Percentiles rank a stretch among this genome's conserved stretches.
These are phyloP conservation scores for Pecoramyces ruminantium DNA, from an alignment of 192 early-diverging fungal species.

Conservation along the genomic window DNA sequence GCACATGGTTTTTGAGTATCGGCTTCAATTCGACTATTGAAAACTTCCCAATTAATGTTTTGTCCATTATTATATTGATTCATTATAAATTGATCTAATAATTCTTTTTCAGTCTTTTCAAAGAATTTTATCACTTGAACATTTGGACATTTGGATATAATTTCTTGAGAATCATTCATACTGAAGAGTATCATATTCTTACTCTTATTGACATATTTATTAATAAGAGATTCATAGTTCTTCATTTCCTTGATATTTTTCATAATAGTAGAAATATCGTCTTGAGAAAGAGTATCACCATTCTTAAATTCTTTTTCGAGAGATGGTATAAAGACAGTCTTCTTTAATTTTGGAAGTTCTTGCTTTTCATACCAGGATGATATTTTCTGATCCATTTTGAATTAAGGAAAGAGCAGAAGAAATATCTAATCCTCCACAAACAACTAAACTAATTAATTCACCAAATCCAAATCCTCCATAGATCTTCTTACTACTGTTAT, in stretches of 20 bases:
- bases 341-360: background rate
- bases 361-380: too few species aligned
- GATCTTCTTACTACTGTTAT: background rate
- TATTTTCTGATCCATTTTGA: background rate
- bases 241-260: background rate
- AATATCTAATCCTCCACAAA: background rate
- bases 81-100: background rate
- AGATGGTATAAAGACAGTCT: background rate
- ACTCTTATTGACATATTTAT: background rate
- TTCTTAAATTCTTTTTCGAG: background rate
- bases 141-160: background rate
- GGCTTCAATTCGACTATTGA: too few species aligned
- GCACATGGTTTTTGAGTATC: background rate
- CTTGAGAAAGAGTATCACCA: background rate
- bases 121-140: background rate
- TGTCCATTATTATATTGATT: background rate
- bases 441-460: background rate
- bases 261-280: background rate
- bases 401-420: background rate
- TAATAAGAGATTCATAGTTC: background rate
- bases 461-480: background rate
- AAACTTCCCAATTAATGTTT: background rate
- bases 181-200: background rate
- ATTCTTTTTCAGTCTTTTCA: background rate
- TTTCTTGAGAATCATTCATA: background rate